Evolutionary conservation across 2,329 filamentous ascomycete species (phyloP).

Genomic region (Neonectria hederae): DNA sequence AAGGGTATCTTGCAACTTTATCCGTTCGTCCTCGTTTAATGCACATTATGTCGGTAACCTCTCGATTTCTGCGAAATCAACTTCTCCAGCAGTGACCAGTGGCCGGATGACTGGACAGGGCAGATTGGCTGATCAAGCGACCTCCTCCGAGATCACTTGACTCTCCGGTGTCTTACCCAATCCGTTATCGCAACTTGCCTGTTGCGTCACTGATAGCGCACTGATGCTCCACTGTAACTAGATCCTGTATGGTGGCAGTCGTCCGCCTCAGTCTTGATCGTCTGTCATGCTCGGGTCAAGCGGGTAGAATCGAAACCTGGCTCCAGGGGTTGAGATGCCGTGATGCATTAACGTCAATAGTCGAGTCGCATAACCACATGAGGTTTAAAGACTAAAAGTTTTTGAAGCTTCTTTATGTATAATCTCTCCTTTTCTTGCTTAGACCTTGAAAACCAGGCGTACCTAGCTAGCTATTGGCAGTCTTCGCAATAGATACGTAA

Average conservation of each 20-base stretch:
- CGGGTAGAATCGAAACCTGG: background rate
- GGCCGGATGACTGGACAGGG: slow-evolving; percentile 10
- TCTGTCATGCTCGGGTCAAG: background rate
- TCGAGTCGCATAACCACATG: background rate
- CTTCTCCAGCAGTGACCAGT: slow-evolving; percentile 5
- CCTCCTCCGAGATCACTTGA: slow-evolving; percentile 21
- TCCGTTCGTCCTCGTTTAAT: background rate
- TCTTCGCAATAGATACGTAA: background rate
- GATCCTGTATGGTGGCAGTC: background rate
- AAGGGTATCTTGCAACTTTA: background rate
- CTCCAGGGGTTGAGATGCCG: background rate
- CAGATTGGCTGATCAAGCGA: slow-evolving; percentile 18
- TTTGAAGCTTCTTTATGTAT: background rate
- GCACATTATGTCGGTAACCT: background rate
- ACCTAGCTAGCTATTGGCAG: too few relatives aligned
- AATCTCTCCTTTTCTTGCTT: background rate
- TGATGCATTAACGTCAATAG: too few relatives aligned
- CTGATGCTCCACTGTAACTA: slow-evolving; percentile 4
- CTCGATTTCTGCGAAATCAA: background rate
- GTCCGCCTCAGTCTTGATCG: background rate
- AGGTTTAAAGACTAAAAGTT: background rate
- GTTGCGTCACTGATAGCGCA: slow-evolving; percentile 26
- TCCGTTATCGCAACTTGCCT: slow-evolving; percentile 15
- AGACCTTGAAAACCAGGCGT: too few relatives aligned
- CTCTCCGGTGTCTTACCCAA: slow-evolving; percentile 13